Base-by-base conservation (phyloP, 2,329 filamentous ascomycete species). In the Fusarium sp. region DNA sequence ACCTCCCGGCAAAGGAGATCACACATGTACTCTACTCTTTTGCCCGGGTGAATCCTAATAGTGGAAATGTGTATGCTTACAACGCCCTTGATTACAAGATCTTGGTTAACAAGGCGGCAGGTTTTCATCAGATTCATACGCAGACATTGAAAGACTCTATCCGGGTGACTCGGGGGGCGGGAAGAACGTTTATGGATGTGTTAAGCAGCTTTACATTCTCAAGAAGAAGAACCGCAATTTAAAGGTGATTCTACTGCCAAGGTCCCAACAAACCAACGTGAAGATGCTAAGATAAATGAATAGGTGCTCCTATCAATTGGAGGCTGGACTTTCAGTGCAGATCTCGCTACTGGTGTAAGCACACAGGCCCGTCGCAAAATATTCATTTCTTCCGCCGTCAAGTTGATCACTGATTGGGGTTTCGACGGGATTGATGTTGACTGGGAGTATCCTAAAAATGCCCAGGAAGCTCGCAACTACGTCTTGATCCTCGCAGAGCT, bases 161-260 rank as follows among this genome's bases (percentile, higher is more conserved):
- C 78, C 87, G 0, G 81, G 78, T 14, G 92, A 95, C 75, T 67
- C 87, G 2, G 87, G 83, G 83, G 85, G 88, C 9, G 81, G 87
- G 6, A 87, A 81, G 59, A 93, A 95, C 74, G 87, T 89, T 49
- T 94, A 93, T 72, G 93, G 93, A 39, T 91, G 88, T 74, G 78
- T 93, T 66, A 94, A 94, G 79, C 91, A 95, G 75, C 81, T 96
- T 2, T 92, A 86, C 76, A 78, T 92, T 2, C 84, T 91, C 51
- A 96, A 96, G 82, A 90, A 93, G 79, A 80, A 84, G 69, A 88
- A 96, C 76, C 88, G 92, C 20, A 87, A 91, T 51, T 79, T 96
- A 58, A 96, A 96, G 79, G 84, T 91, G 43, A 37, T 53, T 31
- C 15, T 46, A 46, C 11, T 42, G 42, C 33, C 15, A 42, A 47